Evolutionary conservation across 1,284 basidiomycete species (phyloP).

Genomic region (Rhodotorula sp.): DNA sequence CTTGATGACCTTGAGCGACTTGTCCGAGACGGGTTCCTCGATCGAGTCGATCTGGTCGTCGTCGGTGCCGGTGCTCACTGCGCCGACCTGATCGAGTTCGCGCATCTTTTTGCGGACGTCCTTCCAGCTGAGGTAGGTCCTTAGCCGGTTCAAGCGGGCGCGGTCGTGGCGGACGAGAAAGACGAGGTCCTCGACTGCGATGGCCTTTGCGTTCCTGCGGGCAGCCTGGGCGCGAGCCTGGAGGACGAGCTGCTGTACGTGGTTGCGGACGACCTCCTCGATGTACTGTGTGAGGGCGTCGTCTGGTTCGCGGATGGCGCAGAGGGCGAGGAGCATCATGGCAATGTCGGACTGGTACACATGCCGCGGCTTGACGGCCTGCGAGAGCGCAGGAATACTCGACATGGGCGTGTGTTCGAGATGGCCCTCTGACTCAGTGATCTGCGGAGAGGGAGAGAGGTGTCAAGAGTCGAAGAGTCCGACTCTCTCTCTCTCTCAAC

Average conservation of each 20-base stretch:
- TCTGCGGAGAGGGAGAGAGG: background rate
- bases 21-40: conserved; percentile 66
- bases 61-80: background rate
- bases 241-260: conserved; percentile 87
- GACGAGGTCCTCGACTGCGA: conserved; percentile 91
- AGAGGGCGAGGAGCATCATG: conserved; percentile 86
- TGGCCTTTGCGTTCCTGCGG: conserved; percentile 76
- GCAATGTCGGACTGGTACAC: conserved; percentile 29
- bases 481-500: background rate
- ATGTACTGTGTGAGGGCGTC: conserved; percentile 85
- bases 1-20: conserved; percentile 54
- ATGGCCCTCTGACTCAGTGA: no score
- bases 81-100: conserved; percentile 46
- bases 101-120: conserved; percentile 73
- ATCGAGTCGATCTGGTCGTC: conserved; percentile 49
- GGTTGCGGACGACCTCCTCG: conserved; percentile 91
- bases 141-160: conserved; percentile 86
- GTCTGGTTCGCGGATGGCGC: conserved; percentile 86
- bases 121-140: conserved; percentile 97
- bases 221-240: conserved; percentile 83
- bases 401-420: background rate
- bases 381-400: background rate
- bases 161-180: conserved; percentile 94
- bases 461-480: background rate
- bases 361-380: background rate